Conservation (phyloP, 495 filamentous ascomycete genomes). For the Jackrogersella minutella region DNA sequence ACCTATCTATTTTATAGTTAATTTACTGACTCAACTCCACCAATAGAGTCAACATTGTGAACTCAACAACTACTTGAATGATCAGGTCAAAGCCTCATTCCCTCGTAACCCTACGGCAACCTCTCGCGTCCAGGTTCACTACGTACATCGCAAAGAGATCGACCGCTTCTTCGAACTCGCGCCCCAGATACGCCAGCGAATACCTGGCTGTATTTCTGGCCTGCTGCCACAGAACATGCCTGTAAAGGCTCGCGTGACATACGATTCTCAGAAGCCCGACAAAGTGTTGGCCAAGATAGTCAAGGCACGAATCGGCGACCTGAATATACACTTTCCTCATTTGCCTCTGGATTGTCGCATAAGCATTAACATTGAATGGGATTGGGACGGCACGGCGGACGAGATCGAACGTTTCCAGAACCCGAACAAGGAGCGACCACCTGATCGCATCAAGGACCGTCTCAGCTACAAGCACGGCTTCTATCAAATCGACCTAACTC, state of each 20-base stretch:
- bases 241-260: slow-evolving; percentile 77
- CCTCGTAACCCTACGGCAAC: slow-evolving; percentile 49
- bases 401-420: slow-evolving; percentile 55
- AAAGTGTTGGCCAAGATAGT: slow-evolving; percentile 83
- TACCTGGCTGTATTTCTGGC: slow-evolving; percentile 57
- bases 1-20: background rate
- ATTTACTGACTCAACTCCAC: slow-evolving; percentile 2
- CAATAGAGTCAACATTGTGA: slow-evolving; percentile 74
- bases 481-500: slow-evolving; percentile 90
- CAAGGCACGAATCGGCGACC: slow-evolving; percentile 84
- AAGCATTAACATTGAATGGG: slow-evolving; percentile 90
- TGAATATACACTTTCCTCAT: slow-evolving; percentile 78
- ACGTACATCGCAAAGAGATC: slow-evolving; percentile 78
- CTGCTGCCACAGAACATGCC: slow-evolving; percentile 64
- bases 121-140: slow-evolving; percentile 72
- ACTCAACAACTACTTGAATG: slow-evolving; percentile 84
- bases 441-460: slow-evolving; percentile 83
- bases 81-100: slow-evolving; percentile 63
- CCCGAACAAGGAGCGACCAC: slow-evolving; percentile 53
- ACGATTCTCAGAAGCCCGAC: slow-evolving; percentile 71
- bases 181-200: slow-evolving; percentile 52
- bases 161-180: slow-evolving; percentile 86
- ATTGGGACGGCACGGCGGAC: slow-evolving; percentile 73
- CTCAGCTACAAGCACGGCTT: slow-evolving; percentile 84
- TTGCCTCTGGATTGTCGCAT: slow-evolving; percentile 83